These are phyloP conservation scores for Paecilomyces formosus DNA, from an alignment of 2,329 filamentous ascomycete genomes.

Conservation along the genomic window DNA sequence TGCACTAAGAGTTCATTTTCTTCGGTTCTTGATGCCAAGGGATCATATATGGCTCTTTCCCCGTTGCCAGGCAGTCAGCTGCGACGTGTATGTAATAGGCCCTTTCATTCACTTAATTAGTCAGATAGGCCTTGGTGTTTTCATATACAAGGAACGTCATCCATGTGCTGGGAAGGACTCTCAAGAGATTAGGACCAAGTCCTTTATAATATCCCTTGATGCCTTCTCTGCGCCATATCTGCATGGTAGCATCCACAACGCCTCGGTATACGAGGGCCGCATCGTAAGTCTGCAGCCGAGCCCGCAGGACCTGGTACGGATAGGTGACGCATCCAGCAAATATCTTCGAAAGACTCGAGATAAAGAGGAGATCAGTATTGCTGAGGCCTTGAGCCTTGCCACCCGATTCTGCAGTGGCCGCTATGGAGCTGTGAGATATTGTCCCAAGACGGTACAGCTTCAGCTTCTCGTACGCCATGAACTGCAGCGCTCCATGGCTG, in stretches of 20 bases:
- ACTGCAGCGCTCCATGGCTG: constrained; percentile 88
- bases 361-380: constrained; percentile 69
- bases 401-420: constrained; percentile 18
- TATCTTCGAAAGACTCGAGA: constrained; percentile 76
- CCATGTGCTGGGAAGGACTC: constrained; percentile 90
- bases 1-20: not conserved
- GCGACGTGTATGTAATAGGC: not conserved
- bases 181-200: constrained; percentile 76
- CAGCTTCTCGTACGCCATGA: constrained; percentile 81
- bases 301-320: constrained; percentile 87
- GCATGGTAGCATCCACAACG: constrained; percentile 61
- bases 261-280: constrained; percentile 66
- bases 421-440: constrained; percentile 13
- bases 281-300: constrained; percentile 82
- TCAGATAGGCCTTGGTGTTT: constrained; percentile 73
- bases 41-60: not conserved
- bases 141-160: constrained; percentile 97
- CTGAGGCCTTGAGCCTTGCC: constrained; percentile 40
- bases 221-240: constrained; percentile 75
- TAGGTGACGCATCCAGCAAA: constrained; percentile 87
- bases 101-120: constrained; percentile 19
- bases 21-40: not conserved
- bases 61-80: not conserved
- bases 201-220: constrained; percentile 84
- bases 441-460: constrained; percentile 53